Conservation (phyloP, 805 yeast genomes). For the Yarrowia alimentaria region DNA sequence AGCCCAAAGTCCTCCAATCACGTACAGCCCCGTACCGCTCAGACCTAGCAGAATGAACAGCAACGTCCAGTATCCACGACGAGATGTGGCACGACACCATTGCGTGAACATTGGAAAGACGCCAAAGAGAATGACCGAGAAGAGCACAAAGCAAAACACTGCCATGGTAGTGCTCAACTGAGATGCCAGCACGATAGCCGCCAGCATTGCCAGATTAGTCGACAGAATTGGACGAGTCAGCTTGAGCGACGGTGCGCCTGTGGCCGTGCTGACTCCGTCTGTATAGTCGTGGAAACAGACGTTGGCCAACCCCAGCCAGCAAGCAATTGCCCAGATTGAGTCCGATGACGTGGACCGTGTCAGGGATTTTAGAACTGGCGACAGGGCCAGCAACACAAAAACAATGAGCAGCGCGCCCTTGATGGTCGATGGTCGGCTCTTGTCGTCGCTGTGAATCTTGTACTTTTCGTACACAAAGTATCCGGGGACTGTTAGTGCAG, state of each 20-base stretch:
- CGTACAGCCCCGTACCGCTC: conserved; percentile 37
- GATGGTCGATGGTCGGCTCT: conserved; percentile 39
- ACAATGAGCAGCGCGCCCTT: conserved; percentile 70
- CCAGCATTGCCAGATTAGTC: conserved; percentile 78
- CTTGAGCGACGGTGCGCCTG: conserved; percentile 30
- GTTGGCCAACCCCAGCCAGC: conserved; percentile 72
- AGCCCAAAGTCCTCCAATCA: conserved; percentile 45
- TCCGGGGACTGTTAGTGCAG: conserved; percentile 37
- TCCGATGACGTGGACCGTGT: conserved; percentile 89
- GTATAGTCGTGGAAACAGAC: conserved; percentile 63
- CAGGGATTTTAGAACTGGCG: conserved; percentile 86
- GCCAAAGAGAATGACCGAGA: conserved; percentile 68
- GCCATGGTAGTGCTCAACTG: conserved; percentile 68
- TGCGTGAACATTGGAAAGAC: conserved; percentile 68
- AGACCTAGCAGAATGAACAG: conserved; percentile 31
- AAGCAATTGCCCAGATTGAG: conserved; percentile 89
- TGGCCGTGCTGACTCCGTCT: conserved; percentile 31
- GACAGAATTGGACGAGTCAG: conserved; percentile 54
- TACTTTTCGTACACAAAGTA: conserved; percentile 34
- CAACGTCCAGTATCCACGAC: conserved; percentile 36
- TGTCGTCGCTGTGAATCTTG: conserved; percentile 20
- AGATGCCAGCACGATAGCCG: conserved; percentile 89
- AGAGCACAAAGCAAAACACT: conserved; percentile 80
- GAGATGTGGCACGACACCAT: conserved; percentile 49
- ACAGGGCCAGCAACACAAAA: conserved; percentile 68